Conservation (phyloP, 2,329 filamentous ascomycete species). For the Colletotrichum sublineola region DNA sequence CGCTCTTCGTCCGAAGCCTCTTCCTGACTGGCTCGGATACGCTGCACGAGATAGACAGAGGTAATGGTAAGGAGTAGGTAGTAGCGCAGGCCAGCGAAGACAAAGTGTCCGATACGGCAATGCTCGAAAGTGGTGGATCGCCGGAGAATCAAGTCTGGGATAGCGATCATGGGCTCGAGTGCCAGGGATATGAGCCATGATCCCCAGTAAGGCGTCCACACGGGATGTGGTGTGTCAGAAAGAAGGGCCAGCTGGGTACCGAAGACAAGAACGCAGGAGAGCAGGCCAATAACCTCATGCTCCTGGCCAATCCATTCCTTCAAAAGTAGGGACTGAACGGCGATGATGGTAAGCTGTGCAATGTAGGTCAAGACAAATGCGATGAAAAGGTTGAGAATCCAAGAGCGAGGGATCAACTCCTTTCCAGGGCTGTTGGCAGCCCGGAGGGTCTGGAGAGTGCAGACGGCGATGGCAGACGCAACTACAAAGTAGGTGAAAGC, state of each 20-base stretch:
- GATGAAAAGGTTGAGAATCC: conserved; percentile 58
- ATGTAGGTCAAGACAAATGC: conserved; percentile 61
- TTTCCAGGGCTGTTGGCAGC: conserved; percentile 50
- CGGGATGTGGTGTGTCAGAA: conserved; percentile 61
- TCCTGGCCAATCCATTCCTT: conserved; percentile 59
- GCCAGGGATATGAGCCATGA: conserved; percentile 71
- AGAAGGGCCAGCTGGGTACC: conserved; percentile 70
- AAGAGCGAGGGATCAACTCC: conserved; percentile 56
- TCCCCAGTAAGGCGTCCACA: conserved; percentile 75
- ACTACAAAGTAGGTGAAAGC: conserved; percentile 70
- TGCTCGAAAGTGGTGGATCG: conserved; percentile 46
- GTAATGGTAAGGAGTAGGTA: conserved; percentile 35
- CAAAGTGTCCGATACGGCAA: conserved; percentile 36
- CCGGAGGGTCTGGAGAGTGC: conserved; percentile 64
- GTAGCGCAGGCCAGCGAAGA: conserved; percentile 38
- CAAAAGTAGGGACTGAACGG: conserved; percentile 52
- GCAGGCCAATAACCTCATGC: conserved; percentile 66
- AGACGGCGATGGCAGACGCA: conserved; percentile 64
- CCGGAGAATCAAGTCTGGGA: conserved; percentile 46
- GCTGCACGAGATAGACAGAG: conserved; percentile 37
- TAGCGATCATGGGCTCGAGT: conserved; percentile 65
- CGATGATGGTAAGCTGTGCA: conserved; percentile 59
- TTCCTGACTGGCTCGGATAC: conserved; percentile 41
- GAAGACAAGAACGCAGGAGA: conserved; percentile 75
- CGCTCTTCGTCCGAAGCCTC: conserved; percentile 66